Conservation (phyloP, 2,329 filamentous ascomycete species). For the Cercospora canescens region DNA sequence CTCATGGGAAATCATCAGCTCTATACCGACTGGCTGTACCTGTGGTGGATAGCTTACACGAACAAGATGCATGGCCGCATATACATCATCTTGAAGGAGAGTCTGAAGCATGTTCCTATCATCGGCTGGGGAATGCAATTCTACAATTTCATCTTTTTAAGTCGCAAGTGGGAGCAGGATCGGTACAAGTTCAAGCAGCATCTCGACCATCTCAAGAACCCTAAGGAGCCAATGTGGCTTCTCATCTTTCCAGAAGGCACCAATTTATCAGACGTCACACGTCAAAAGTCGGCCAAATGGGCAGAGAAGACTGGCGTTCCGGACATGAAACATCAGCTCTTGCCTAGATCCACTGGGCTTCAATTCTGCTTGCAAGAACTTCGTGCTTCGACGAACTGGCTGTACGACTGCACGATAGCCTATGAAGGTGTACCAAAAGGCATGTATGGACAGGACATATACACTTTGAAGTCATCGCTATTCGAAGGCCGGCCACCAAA, state of each 20-base stretch:
- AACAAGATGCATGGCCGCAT: constrained; percentile 80
- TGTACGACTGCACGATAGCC: constrained; percentile 92
- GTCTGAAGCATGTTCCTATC: constrained; percentile 76
- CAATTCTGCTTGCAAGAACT: constrained; percentile 79
- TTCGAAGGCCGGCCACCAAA: constrained; percentile 86
- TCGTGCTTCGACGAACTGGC: constrained; percentile 71
- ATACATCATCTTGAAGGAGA: constrained; percentile 89
- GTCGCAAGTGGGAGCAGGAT: constrained; percentile 83
- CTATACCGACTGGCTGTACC: constrained; percentile 88
- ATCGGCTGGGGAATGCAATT: constrained; percentile 81
- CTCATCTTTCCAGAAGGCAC: constrained; percentile 87
- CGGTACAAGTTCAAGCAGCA: constrained; percentile 73
- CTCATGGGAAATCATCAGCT: constrained; percentile 85
- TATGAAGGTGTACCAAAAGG: constrained; percentile 88
- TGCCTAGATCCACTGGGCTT: constrained; percentile 78
- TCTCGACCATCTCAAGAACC: constrained; percentile 68
- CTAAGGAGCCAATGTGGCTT: constrained; percentile 82
- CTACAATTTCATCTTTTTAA: constrained; percentile 88
- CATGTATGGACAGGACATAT: constrained; percentile 86
- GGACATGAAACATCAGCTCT: constrained; percentile 71
- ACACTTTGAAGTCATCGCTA: constrained; percentile 82
- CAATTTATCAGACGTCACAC: constrained; percentile 71
- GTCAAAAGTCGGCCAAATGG: constrained; percentile 71
- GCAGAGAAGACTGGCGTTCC: constrained; percentile 72
- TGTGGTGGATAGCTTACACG: constrained; percentile 93